Base-by-base conservation (phyloP, 2,329 filamentous ascomycete genomes). In the Beauveria sp. region DNA sequence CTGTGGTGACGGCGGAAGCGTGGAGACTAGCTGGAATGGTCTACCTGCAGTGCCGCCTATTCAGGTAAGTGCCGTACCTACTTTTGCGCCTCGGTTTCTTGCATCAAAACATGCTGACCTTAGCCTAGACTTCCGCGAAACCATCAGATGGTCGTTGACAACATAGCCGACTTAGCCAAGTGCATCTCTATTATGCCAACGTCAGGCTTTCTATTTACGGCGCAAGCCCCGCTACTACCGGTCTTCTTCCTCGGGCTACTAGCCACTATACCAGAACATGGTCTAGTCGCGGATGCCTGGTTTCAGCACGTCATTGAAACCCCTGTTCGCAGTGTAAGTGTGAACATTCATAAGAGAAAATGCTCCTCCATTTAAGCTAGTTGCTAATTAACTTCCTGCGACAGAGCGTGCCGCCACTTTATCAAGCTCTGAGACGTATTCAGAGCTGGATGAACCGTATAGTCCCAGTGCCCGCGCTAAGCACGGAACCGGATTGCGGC, bases 111-210 rank as follows among this genome's bases (percentile, higher is more conserved):
- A 30, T 30, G 28, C 28, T 30, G 28, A 9, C 20, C 40, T n/a
- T 12, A 20, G 24, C 24, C 12, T 57, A 76, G 75, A 50, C 64
- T 76, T 1, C 74, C 75, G 45, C 70, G 75, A 22, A 71, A 70
- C 20, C 73, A 77, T 42, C 67, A 68, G 0, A 67, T 70, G 0
- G 72, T 77, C 14, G 20, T 77, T 10, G 34, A 61, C 22, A 72
- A 71, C 22, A 30, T 77, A 16, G 45, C 58, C 0, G 69, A 75
- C 40, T 67, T 77, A 16, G 71, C 71, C 7, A 68, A 63, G 59
- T 75, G 74, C 57, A 75, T 77, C n/a, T 65, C 64, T 3, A 71
- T 76, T 8, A 75, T 77, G 75, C 75, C 75, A 2, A 77, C 74
- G 1, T 75, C 73, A 3, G 75, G 75, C 8, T 66, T 66, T 22